Conservation (phyloP, 2,329 filamentous ascomycete species). For the Monosporascus sp. region DNA sequence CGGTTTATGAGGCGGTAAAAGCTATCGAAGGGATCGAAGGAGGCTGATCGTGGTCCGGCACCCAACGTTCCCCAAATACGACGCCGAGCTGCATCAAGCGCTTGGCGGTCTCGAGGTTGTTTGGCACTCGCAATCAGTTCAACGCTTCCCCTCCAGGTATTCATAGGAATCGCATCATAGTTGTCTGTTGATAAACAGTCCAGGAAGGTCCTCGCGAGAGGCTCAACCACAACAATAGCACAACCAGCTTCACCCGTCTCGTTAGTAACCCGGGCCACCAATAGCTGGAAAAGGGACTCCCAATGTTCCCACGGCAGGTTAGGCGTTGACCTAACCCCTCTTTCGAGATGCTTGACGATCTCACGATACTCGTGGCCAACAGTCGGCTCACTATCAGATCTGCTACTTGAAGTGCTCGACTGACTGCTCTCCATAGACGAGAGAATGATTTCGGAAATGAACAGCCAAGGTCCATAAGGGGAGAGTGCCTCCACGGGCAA, state of each 20-base stretch:
- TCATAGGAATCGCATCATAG: conserved; percentile 15
- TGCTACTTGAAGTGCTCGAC: conserved; percentile 32
- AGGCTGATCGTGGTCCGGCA: conserved; percentile 34
- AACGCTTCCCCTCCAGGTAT: conserved; percentile 30
- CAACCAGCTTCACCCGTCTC: conserved; percentile 65
- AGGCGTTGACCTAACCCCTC: conserved; percentile 48
- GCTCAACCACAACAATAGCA: conserved; percentile 64
- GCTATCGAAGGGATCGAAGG: conserved; percentile 59
- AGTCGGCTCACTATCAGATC: conserved; percentile 38
- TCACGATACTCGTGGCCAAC: conserved; percentile 66
- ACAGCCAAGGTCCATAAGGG: conserved; percentile 47
- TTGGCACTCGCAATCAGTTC: conserved; percentile 42
- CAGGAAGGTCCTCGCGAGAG: conserved; percentile 54
- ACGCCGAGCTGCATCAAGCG: conserved; percentile 59
- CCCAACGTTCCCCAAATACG: conserved; percentile 59
- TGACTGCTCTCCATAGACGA: conserved; percentile 36
- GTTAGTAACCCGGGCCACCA: conserved; percentile 51
- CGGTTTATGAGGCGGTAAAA: conserved; percentile 57
- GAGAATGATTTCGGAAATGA: conserved; percentile 43
- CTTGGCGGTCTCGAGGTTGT: conserved; percentile 55
- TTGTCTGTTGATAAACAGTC: conserved; percentile 27
- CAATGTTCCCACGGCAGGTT: conserved; percentile 43
- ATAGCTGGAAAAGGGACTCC: conserved; percentile 50
- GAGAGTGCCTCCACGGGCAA: conserved; percentile 39
- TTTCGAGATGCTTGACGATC: conserved; percentile 61